Evolutionary conservation across 78 protist genomes (phyloP), one percentile per base, ranked within the genome.

Genomic region (Cavenderia fasciculata): DNA sequence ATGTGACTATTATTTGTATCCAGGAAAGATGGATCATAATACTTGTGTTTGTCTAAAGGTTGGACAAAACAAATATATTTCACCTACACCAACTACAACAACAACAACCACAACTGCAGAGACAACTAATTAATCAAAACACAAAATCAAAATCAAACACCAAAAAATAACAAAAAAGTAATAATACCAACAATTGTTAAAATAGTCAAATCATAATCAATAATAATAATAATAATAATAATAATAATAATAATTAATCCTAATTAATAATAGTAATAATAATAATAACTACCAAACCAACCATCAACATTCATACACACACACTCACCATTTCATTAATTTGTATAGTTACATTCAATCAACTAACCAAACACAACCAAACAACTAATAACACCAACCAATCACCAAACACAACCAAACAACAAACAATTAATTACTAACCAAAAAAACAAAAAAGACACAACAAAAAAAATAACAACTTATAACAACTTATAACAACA

Each of bases 1-100:
- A 27, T 68, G 57, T 7, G 93, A 86, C 34, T 86, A 86, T 57
- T 43, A n/a, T 31, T 33, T 76, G 43, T 86, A 75, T 86, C 93
- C 93, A 12, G 93, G 93, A 23, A 86, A 86, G 59, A 86, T 86
- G 93, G 93, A 86, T 61, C 93, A 86, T 57, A 86, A 74, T 27
- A 86, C 93, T 52, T 66, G 84, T 46, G 29, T 86, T 21, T 63
- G 78, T 34, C 46, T 86, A 62, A 75, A 47, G 73, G 93, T 86
- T 59, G 69, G 74, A 61, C 12, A 49, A 12, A 49, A 49, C 54
- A 49, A 14, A 12, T 14, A 18, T 18, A 49, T 18, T 49, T 49
- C 27, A 49, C 14, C 54, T 21, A 19, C n/a, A n/a, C n/a, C n/a
- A n/a, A n/a, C n/a, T n/a, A n/a, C 14, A 10, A 49, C 16, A 18